Evolutionary conservation across 495 filamentous ascomycete species (phyloP).

Genomic region (Talaromyces wortmannii): DNA sequence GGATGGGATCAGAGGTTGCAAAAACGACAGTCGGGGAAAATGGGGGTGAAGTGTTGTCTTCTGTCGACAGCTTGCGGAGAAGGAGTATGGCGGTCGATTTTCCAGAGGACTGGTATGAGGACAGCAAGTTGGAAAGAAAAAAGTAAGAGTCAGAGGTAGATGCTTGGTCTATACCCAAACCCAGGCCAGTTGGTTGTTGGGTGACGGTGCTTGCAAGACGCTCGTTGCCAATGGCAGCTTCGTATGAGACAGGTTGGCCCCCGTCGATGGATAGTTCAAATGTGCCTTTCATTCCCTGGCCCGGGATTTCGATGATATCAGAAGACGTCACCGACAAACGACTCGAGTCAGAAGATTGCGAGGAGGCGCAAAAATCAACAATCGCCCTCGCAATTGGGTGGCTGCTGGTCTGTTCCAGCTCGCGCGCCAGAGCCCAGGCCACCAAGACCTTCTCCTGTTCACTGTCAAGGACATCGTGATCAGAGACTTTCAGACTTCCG

Average conservation of each 20-base stretch:
- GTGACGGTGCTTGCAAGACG: constrained; percentile 47
- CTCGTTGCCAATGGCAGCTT: constrained; percentile 83
- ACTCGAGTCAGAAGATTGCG: constrained; percentile 8
- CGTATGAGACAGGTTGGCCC: constrained; percentile 26
- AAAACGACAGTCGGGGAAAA: constrained; percentile 61
- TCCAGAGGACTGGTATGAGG: constrained; percentile 61
- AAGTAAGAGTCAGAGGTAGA: constrained; percentile 16
- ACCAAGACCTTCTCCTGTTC: constrained; percentile 24
- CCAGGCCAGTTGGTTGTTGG: neutral
- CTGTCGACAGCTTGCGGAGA: constrained; percentile 21
- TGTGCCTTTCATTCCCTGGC: constrained; percentile 70
- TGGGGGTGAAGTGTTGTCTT: constrained; percentile 3
- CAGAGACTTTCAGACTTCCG: constrained; percentile 71
- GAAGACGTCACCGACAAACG: constrained; percentile 22
- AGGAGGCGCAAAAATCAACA: constrained; percentile 52
- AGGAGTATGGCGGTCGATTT: constrained; percentile 71
- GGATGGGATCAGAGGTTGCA: constrained; percentile 68
- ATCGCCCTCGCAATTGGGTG: constrained; percentile 86
- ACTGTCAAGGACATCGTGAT: constrained; percentile 51
- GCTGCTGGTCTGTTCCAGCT: constrained; percentile 73
- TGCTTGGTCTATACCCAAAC: too few species aligned
- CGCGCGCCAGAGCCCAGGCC: constrained; percentile 50
- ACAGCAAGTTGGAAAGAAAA: constrained; percentile 39
- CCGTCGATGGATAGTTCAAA: constrained; percentile 38
- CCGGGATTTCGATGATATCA: constrained; percentile 67